Evolutionary conservation across 495 filamentous ascomycete species (phyloP), one percentile per base, ranked within the genome.

Genomic region (Hypoxylon fuscum): DNA sequence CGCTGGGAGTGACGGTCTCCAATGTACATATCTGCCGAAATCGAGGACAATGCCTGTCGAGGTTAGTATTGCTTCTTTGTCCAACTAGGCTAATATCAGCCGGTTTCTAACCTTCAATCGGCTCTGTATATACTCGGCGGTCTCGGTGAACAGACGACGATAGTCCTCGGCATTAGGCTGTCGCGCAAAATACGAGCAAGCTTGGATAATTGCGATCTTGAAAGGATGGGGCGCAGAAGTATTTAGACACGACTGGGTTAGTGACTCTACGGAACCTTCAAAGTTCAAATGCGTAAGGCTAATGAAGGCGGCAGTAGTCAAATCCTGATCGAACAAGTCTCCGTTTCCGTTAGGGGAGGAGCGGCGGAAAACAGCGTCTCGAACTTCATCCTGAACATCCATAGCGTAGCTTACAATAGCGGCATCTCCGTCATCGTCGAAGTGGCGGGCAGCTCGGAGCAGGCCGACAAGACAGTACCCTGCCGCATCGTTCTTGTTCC

Each of bases 231-330:
- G 84, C 5, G 85, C 75, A 32, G 76, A 81, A 23, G 79, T 68
- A 41, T 80, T 74, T 38, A 87, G 74, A 49, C 85, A 88, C 12
- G 76, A 63, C 31, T 81, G 77, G 5, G 81, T 75, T 22, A 88
- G 72, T 22, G 74, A 75, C 22, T 83, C 81, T 31, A 86, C 77
- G 35, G 78, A 81, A 58, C 73, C 73, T 32, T 87, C 85, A 45
- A 86, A 79, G 62, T 78, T 82, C 18, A 88, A 70, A 62, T 86
- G 79, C 17, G 79, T 72, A 42, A 87, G 75, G 72, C 82, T 84
- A 48, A 88, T 84, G 68, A 88, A 86, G 9, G 86, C 80, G 29
- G 85, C 83, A n/a, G 85, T 87, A 74, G 87, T 85, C 49, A 87
- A 72, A 54, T 86, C 77, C 59, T 81, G 77, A 51, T 87, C 85